Evolutionary conservation across 305 asterid genomes (phyloP).

Genomic region (Plantago coronopus): DNA sequence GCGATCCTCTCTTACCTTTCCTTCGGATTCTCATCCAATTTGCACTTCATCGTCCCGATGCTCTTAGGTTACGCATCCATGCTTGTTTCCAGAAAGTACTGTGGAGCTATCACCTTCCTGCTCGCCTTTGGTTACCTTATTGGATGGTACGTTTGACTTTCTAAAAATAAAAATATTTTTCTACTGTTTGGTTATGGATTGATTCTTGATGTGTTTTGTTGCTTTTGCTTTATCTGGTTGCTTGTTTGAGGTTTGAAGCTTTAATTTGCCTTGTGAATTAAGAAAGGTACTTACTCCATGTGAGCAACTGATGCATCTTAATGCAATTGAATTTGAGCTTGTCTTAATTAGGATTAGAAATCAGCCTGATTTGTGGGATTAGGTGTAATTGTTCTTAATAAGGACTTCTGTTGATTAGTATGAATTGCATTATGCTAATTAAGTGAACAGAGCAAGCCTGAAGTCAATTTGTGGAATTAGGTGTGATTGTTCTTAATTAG

Average conservation of each 20-base stretch:
- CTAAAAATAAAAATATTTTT: neutral
- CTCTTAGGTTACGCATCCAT: slow-evolving; percentile 77
- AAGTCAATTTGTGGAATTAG: no score
- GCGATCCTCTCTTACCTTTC: slow-evolving; percentile 70
- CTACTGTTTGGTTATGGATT: neutral
- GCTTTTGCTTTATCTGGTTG: neutral
- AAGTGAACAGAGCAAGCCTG: neutral
- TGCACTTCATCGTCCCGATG: slow-evolving; percentile 88
- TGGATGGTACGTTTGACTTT: slow-evolving; percentile 63
- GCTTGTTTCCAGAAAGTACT: slow-evolving; percentile 55
- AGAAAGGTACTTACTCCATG: neutral
- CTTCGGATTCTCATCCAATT: slow-evolving; percentile 86
- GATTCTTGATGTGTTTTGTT: no score
- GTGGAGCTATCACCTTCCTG: slow-evolving; percentile 73
- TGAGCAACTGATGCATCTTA: no score
- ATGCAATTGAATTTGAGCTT: no score
- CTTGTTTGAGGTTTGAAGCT: neutral
- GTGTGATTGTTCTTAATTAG: neutral
- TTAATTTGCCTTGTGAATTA: neutral
- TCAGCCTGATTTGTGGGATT: no score
- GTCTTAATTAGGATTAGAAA: no score
- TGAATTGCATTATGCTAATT: neutral
- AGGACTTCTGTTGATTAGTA: neutral
- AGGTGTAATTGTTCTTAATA: neutral
- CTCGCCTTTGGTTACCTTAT: slow-evolving; percentile 87